Base-by-base conservation (phyloP, 805 yeast species). In the Henningerozyma blattae region DNA sequence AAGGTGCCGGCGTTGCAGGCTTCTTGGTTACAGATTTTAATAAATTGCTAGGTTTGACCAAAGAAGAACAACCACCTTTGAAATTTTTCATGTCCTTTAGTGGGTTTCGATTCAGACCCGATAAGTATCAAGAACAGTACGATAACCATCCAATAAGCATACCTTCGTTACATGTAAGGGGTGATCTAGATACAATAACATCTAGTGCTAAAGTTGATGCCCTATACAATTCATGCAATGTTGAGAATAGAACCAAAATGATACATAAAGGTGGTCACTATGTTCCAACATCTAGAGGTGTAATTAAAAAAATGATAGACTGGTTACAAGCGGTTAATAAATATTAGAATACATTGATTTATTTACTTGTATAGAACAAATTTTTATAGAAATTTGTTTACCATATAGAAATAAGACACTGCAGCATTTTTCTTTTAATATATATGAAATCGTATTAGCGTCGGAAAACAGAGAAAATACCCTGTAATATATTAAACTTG, bases 191-290 rank as follows among this genome's bases (percentile, higher is more conserved):
- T 48, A 85, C 96, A 0, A 76, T 91, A 12, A 93, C 93, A 2
- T 74, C 77, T 8, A 81, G 78, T 22, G 77, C 71, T 25, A 65
- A 91, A 41, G 71, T 82, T 0, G 56, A 70, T 56, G 60, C 64
- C 2, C 59, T 91, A 17, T 75, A 63, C 44, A 67, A 73, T 7
- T 63, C 66, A 9, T 71, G 73, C 39, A 56, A 56, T 19, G 64
- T 58, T 4, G 54, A 47, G 1, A 56, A 59, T 13, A 58, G 82
- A 18, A 67, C 64, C 0, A 37, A 66, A 27, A 40, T 86, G 35
- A 77, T 70, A 41, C 98, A 91, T 53, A 87, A 94, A 3, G 98
- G 98, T 32, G 97, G 97, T 1, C 98, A 91, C 52, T 91, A 77
- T 50, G 94, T 89, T 25, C 98, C 98, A 12, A 85, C 83, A 48